A percentile compares a stretch with the other conserved stretches of the same genome.
These are phyloP conservation scores for Saccharomyces hybrid DNA, from an alignment of 1,139 yeast species.

Conservation along the genomic window DNA sequence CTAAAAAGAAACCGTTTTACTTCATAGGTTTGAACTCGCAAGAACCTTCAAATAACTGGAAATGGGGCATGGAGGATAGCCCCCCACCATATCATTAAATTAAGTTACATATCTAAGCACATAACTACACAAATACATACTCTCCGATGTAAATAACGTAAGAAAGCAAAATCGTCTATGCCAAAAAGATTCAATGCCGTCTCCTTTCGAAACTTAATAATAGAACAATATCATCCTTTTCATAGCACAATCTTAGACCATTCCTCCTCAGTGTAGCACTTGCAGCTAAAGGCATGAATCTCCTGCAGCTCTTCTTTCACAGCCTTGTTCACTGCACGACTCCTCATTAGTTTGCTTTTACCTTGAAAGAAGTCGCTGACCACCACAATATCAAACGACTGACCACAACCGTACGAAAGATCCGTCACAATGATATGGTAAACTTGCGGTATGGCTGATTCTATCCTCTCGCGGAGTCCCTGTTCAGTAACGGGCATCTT, in stretches of 20 bases:
- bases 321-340: slow-evolving; percentile 72
- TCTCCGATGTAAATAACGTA: neutral
- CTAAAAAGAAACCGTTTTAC: neutral
- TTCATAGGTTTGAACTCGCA: neutral
- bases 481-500: slow-evolving; percentile 15
- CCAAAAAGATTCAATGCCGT: slow-evolving; percentile 4
- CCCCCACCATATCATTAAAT: slow-evolving; percentile 3
- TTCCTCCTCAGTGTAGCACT: slow-evolving; percentile 67
- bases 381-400: slow-evolving; percentile 76
- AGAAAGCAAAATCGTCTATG: too few species aligned
- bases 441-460: slow-evolving; percentile 21
- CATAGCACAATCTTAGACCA: slow-evolving; percentile 41
- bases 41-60: slow-evolving; percentile 5
- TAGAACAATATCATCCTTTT: neutral
- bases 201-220: too few species aligned
- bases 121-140: neutral
- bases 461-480: slow-evolving; percentile 20
- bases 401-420: slow-evolving; percentile 77
- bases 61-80: slow-evolving; percentile 11
- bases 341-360: slow-evolving; percentile 79
- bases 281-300: slow-evolving; percentile 94
- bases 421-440: slow-evolving; percentile 31
- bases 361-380: slow-evolving; percentile 70
- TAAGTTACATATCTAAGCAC: neutral
- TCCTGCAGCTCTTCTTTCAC: slow-evolving; percentile 73